phyloP scores from a whole-genome alignment of 257 asterid species.

The Plantago elongata region DNA sequence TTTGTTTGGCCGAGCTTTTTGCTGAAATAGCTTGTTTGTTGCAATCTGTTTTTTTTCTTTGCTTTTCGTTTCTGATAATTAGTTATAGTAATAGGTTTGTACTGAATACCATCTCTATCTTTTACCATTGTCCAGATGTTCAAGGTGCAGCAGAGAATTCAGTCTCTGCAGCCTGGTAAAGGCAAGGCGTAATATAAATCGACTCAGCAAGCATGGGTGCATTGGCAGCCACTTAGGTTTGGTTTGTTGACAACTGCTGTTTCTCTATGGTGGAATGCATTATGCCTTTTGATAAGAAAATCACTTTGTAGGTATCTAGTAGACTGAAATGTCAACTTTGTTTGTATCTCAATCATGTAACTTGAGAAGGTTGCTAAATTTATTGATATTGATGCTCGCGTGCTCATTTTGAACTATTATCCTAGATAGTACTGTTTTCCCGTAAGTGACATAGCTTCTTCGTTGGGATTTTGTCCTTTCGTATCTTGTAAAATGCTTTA shows the following conservation, averaged over 20 bases:
- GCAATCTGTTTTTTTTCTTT: background rate
- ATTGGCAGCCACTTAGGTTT: conserved; percentile 16
- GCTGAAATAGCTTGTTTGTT: background rate
- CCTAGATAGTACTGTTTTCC: background rate
- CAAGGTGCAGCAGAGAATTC: conserved; percentile 80
- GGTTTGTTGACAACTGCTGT: conserved; percentile 17
- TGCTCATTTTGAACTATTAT: conserved; percentile 13
- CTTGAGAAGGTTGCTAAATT: conserved; percentile 14
- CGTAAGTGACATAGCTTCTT: background rate
- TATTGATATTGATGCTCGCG: conserved; percentile 14
- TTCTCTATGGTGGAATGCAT: conserved; percentile 18
- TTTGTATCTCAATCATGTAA: conserved; percentile 23
- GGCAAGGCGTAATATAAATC: conserved; percentile 49
- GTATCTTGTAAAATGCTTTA: conserved; percentile 1
- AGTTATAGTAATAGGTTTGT: background rate
- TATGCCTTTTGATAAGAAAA: conserved; percentile 9
- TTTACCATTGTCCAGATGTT: conserved; percentile 43
- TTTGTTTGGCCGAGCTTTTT: background rate
- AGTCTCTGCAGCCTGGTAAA: conserved; percentile 78
- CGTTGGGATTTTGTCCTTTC: background rate
- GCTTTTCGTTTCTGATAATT: conserved; percentile 3
- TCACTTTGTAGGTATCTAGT: conserved; percentile 28
- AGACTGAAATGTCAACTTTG: conserved; percentile 1
- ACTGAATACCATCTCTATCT: background rate
- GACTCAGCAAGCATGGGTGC: conserved; percentile 19